Evolutionary conservation across 164 flowering plant genomes (phyloP).

Genomic region (Aristolochia contorta): DNA sequence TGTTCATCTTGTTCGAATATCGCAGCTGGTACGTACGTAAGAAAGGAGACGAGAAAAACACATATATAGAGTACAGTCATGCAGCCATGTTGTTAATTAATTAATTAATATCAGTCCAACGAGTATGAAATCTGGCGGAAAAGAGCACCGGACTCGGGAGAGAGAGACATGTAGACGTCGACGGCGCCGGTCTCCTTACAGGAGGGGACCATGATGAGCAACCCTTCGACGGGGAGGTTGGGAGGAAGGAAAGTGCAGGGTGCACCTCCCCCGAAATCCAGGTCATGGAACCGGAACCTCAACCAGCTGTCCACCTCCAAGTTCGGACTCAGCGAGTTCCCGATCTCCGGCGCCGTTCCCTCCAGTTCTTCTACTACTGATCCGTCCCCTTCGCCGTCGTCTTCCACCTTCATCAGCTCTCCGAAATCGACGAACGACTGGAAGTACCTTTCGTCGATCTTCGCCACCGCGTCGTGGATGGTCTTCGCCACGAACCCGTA

Average conservation of each 20-base stretch:
- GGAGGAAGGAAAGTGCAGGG: slow-evolving; percentile 13
- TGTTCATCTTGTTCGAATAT: no score
- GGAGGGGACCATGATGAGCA: slow-evolving; percentile 9
- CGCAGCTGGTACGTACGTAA: no score
- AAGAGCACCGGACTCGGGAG: not conserved
- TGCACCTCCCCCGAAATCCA: slow-evolving; percentile 14
- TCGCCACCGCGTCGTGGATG: slow-evolving; percentile 8
- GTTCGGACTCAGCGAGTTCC: not conserved
- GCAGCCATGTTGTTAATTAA: no score
- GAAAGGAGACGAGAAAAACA: no score
- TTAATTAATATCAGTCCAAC: not conserved
- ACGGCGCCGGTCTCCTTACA: not conserved
- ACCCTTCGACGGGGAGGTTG: slow-evolving; percentile 8
- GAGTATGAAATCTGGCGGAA: slow-evolving; percentile 3
- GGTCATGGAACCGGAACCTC: not conserved
- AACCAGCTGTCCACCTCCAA: not conserved
- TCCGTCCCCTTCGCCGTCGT: no score
- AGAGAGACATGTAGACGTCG: slow-evolving; percentile 1
- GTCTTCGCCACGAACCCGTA: slow-evolving; percentile 4
- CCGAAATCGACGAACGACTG: slow-evolving; percentile 11
- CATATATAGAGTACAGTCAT: no score
- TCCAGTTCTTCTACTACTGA: not conserved
- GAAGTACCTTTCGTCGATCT: slow-evolving; percentile 7
- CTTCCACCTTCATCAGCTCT: not conserved
- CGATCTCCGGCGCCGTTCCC: not conserved